Evolutionary conservation across 257 asterid species (phyloP), one percentile per base, ranked within the genome.

Genomic region (Solanum ahanhuiri): DNA sequence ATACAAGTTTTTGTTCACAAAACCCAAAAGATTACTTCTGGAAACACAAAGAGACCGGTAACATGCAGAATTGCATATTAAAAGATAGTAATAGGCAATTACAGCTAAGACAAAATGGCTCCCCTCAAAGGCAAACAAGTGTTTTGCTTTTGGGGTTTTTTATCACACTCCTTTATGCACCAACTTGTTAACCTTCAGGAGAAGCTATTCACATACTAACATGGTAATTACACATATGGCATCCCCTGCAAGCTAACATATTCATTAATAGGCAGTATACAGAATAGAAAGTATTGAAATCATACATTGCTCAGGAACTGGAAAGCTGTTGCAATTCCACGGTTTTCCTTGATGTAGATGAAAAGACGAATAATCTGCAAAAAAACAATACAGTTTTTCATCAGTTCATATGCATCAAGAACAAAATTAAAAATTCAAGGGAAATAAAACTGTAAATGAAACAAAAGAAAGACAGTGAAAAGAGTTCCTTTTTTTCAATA

Each of bases 301-400:
- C 97, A 69, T 94, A 97, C 99, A 64, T 95, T 97, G 93, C 97
- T 93, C 92, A 97, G 79, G 89, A 95, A 97, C 93, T 94, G 97
- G 93, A 94, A 97, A 89, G 98, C 98, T 89, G 83, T 86, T 87
- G 90, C 89, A 75, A 89, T 85, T 86, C 99, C 99, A 66, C 93
- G 97, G 85, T 95, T 92, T 88, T 97, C 96, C 94, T 97, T 91
- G 88, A 95, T 91, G 91, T 93, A 91, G 88, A 88, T 87, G 92
- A 97, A 97, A 89, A 97, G 98, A 20, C 94, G 94, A 86, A 95
- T 94, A 58, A 93, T 91, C 99, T 97, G 98, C 86, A 87, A 90
- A 87, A 89, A 75, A 84, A 82, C 87, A 89, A 51, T 35, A 51
- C 76, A 64, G 77, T 25, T 81, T 54, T 33, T 83, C 77, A 67